These are phyloP conservation scores for Pyrenophora seminiperda DNA, from an alignment of 2,329 filamentous ascomycete genomes.

Conservation along the genomic window DNA sequence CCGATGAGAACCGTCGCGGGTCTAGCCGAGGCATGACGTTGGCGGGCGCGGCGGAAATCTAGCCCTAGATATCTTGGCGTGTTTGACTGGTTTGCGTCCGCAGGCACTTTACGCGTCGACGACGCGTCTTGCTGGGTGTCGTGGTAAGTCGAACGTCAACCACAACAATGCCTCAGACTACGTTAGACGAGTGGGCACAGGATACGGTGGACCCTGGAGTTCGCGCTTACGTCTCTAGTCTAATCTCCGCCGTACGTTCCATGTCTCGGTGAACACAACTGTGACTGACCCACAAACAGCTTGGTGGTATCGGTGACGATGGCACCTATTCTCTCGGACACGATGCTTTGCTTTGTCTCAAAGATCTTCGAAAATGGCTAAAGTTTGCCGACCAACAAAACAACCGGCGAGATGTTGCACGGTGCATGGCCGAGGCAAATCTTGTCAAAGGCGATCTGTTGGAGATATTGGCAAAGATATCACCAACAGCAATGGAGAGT, in stretches of 20 bases:
- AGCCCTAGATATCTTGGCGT: conserved; percentile 29
- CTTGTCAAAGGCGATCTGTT: conserved; percentile 88
- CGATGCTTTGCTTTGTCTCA: conserved; percentile 87
- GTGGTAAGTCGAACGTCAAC: conserved; percentile 27
- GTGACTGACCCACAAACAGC: conserved; percentile 57
- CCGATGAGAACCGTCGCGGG: conserved; percentile 34
- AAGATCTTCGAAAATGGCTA: conserved; percentile 94
- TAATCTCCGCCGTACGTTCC: conserved; percentile 81
- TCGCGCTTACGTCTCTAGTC: conserved; percentile 88
- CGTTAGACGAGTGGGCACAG: conserved; percentile 53
- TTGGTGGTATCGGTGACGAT: conserved; percentile 83
- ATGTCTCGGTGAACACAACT: background rate
- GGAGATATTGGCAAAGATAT: conserved; percentile 79
- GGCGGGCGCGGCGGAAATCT: conserved; percentile 10
- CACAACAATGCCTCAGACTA: conserved; percentile 46
- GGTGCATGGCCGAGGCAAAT: conserved; percentile 90
- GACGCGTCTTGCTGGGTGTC: conserved; percentile 33
- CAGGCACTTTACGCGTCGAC: conserved; percentile 42
- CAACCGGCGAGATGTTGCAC: conserved; percentile 91
- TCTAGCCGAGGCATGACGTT: conserved; percentile 31
- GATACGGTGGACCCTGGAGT: conserved; percentile 81
- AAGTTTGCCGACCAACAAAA: conserved; percentile 92
- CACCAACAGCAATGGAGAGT: conserved; percentile 72
- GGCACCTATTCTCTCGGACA: conserved; percentile 88
- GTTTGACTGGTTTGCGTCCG: conserved; percentile 29